Evolutionary conservation across 768 basidiomycete genomes (phyloP).

Genomic region (Macrolepiota dolichaula): DNA sequence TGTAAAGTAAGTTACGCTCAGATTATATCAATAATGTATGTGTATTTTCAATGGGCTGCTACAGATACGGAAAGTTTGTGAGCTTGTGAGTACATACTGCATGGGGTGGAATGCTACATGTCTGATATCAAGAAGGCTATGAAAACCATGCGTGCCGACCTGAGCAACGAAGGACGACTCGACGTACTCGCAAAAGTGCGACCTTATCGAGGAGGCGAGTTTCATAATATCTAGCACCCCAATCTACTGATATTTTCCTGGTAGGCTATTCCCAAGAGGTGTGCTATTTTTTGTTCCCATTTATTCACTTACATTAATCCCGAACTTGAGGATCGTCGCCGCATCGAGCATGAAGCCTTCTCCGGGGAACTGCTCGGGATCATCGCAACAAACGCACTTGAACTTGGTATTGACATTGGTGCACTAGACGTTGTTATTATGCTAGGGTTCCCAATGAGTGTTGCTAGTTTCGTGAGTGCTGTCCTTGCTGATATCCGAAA

Average conservation of each 20-base stretch:
- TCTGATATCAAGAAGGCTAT: constrained; percentile 50
- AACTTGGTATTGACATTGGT: constrained; percentile 90
- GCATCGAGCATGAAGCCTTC: constrained; percentile 85
- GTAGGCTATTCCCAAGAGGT: constrained; percentile 75
- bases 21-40: too few species aligned
- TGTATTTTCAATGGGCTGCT: not conserved
- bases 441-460: constrained; percentile 76
- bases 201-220: constrained; percentile 77
- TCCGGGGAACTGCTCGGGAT: constrained; percentile 80
- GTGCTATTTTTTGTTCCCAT: not conserved
- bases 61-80: constrained; percentile 79
- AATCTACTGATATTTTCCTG: not conserved
- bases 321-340: constrained; percentile 64
- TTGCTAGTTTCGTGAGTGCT: constrained; percentile 73
- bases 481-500: not conserved
- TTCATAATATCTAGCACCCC: not conserved
- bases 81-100: constrained; percentile 49
- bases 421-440: constrained; percentile 87
- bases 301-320: not conserved
- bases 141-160: constrained; percentile 67
- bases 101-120: not conserved
- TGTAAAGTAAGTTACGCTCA: constrained; percentile 55
- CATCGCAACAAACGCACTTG: constrained; percentile 86
- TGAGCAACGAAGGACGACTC: constrained; percentile 69
- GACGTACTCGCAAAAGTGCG: constrained; percentile 77